phyloP scores from a whole-genome alignment of 179 eudicot species.

The Camellia oleifera region DNA sequence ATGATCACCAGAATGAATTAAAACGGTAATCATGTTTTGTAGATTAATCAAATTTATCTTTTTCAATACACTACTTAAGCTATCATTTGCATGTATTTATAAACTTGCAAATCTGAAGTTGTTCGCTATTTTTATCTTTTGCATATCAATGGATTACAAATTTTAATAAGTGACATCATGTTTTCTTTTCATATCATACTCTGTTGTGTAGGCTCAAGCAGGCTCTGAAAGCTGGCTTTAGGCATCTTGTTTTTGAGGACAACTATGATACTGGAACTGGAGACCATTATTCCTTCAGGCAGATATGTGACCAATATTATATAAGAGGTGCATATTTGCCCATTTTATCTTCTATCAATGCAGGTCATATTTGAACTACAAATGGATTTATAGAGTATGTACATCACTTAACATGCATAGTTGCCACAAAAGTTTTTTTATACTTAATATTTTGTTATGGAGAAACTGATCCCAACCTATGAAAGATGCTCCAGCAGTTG shows the following conservation, averaged over 20 bases:
- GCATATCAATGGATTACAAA: not conserved
- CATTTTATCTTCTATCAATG: not conserved
- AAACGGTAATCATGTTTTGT: constrained; percentile 56
- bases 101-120: not conserved
- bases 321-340: constrained; percentile 60
- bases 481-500: not conserved
- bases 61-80: constrained; percentile 3
- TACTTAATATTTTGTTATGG: too few species aligned
- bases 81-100: not conserved
- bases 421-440: not conserved
- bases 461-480: not conserved
- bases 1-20: constrained; percentile 95
- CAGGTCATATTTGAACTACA: not conserved
- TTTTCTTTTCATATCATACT: constrained; percentile 8
- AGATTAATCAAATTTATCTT: not conserved
- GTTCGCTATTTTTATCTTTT: not conserved
- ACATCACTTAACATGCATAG: constrained; percentile 2
- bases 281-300: constrained; percentile 96
- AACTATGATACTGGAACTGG: constrained; percentile 99
- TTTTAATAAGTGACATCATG: constrained; percentile 10
- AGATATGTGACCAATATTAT: constrained; percentile 94
- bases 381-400: not conserved
- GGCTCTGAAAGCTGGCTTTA: constrained; percentile 93
- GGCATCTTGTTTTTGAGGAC: constrained; percentile 93
- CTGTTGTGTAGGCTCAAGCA: constrained; percentile 68